Evolutionary conservation across 208 protist species (phyloP), one percentile per base, ranked within the genome.

Genomic region (Acanthamoeba triangularis): DNA sequence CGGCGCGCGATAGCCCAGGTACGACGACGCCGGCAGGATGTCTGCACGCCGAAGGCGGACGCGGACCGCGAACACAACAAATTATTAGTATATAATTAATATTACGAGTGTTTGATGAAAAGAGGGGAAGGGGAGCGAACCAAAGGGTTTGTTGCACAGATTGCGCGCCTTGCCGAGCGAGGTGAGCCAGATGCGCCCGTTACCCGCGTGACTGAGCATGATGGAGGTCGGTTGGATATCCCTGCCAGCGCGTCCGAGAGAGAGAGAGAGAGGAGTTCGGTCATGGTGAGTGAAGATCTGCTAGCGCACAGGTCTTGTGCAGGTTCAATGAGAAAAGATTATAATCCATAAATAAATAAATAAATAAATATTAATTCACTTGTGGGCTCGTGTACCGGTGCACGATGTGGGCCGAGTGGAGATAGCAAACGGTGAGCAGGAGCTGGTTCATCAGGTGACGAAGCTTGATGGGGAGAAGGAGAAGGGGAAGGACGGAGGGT

Each of bases 1-100:
- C 25, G 85, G 85, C 33, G 85, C 85, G n/a, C 85, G 85, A 69
- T 91, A 91, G n/a, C 85, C 47, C 33, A 91, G 37, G 37, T 91
- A 91, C 18, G 59, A 33, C 85, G 59, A 74, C 2, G 85, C n/a
- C 11, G 85, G 85, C 30, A 91, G 56, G 30, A 72, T 72, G 41
- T 91, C 85, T 72, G 69, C 33, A 20, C 16, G 1, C 23, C 41
- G 5, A 47, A 47, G 16, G 52, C 52, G 52, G 52, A 56, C 52
- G 52, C 16, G 52, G 52, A 56, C 13, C 52, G 44, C 33, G 25
- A 49, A 82, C n/a, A 82, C n/a, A 82, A 82, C 16, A 0, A 11
- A 74, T 61, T 61, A 25, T 25, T 61, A 25, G 56, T n/a, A n/a
- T n/a, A n/a, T n/a, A n/a, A n/a, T n/a, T n/a, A n/a, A n/a, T n/a